These are phyloP conservation scores for Nyctanthes arbortristis DNA, from an alignment of 257 asterid species.

Conservation along the genomic window DNA sequence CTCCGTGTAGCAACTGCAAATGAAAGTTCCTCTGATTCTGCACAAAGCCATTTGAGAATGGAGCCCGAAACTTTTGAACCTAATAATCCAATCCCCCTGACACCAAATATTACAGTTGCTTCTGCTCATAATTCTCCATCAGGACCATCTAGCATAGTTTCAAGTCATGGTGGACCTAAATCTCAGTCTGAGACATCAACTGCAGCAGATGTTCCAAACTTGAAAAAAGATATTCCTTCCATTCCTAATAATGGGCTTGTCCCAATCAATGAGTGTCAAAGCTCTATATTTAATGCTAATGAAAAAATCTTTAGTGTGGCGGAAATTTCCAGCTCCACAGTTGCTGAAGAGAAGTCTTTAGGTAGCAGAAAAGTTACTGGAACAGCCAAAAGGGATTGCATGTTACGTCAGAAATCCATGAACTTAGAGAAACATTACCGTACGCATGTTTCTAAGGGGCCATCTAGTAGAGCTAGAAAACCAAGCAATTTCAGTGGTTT, in stretches of 20 bases:
- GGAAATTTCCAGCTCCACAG: conserved; percentile 38
- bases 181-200: conserved; percentile 39
- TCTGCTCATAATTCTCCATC: conserved; percentile 42
- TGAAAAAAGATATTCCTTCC: conserved; percentile 30
- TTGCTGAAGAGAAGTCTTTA: conserved; percentile 44
- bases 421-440: conserved; percentile 63
- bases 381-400: conserved; percentile 55
- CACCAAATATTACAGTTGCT: conserved; percentile 41
- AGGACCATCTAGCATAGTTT: conserved; percentile 29
- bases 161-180: conserved; percentile 30
- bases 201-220: conserved; percentile 22
- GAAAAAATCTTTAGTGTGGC: conserved; percentile 49
- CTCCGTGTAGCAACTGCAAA: conserved; percentile 35
- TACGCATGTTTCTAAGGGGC: conserved; percentile 48
- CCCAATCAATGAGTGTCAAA: conserved; percentile 34
- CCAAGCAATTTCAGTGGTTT: conserved; percentile 51
- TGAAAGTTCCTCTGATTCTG: conserved; percentile 39
- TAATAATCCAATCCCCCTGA: conserved; percentile 40
- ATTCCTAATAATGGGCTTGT: conserved; percentile 28
- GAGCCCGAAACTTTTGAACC: conserved; percentile 50
- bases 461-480: conserved; percentile 48
- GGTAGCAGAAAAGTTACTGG: conserved; percentile 54
- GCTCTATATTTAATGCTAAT: conserved; percentile 25
- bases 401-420: conserved; percentile 57
- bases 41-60: conserved; percentile 34